These are phyloP conservation scores for Diaporthe capsici DNA, from an alignment of 2,329 filamentous ascomycete species.

Conservation along the genomic window DNA sequence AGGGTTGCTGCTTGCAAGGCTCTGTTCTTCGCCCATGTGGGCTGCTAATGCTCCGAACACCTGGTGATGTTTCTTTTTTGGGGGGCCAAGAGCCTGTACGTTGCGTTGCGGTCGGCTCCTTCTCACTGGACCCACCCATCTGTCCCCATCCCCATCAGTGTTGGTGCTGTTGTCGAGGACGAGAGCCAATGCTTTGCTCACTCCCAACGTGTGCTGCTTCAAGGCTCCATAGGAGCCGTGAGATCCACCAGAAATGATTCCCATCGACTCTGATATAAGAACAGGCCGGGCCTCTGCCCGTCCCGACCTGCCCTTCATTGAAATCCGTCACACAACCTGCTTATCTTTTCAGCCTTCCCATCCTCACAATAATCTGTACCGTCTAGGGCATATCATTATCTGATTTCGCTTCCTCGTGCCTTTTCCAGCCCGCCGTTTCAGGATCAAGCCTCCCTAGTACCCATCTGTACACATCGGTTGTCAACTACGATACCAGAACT, in stretches of 20 bases:
- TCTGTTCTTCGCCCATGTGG: conserved; percentile 30
- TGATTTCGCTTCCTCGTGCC: background rate
- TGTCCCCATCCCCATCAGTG: conserved; percentile 2
- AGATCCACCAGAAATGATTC: background rate
- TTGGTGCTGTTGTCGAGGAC: conserved; percentile 16
- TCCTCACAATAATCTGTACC: background rate
- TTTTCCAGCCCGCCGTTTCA: background rate
- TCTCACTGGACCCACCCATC: conserved; percentile 9
- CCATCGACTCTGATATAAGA: conserved; percentile 32
- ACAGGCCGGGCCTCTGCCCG: background rate
- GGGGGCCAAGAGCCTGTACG: conserved; percentile 13
- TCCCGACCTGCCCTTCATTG: background rate
- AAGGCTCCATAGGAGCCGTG: conserved; percentile 1
- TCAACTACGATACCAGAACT: background rate
- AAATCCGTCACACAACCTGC: background rate
- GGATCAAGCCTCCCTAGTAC: background rate
- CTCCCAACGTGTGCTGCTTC: background rate
- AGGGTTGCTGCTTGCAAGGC: conserved; percentile 12
- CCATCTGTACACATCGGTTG: background rate
- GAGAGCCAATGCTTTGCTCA: conserved; percentile 17
- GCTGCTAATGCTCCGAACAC: conserved; percentile 12
- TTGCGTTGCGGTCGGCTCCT: conserved; percentile 26
- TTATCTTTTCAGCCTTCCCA: background rate
- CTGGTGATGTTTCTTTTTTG: conserved; percentile 20
- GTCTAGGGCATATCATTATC: background rate